phyloP scores from a whole-genome alignment of 2,329 filamentous ascomycete species.

The Aspergillus viridinutans region DNA sequence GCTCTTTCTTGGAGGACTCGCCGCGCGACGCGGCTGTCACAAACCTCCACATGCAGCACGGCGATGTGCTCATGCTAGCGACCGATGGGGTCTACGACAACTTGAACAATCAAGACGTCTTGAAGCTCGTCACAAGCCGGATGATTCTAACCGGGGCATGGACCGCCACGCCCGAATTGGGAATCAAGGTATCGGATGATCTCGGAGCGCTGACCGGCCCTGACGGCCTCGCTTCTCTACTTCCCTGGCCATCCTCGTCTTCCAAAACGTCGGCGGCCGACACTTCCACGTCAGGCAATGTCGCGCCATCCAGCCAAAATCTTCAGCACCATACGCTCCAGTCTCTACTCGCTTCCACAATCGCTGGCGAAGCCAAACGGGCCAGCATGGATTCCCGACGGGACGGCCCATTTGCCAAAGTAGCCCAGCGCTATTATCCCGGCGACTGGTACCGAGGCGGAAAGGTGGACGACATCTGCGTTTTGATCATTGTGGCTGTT shows the following conservation, averaged over 20 bases:
- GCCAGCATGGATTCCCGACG: conserved; percentile 76
- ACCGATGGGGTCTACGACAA: conserved; percentile 98
- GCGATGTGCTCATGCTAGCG: conserved; percentile 88
- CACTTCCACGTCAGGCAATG: conserved; percentile 5
- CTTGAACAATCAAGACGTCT: conserved; percentile 81
- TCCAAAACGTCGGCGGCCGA: neutral
- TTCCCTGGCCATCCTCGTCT: conserved; percentile 9
- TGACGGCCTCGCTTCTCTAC: conserved; percentile 36
- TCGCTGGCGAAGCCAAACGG: conserved; percentile 76
- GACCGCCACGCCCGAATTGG: conserved; percentile 57
- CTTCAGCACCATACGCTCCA: conserved; percentile 57
- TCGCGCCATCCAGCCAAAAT: conserved; percentile 10
- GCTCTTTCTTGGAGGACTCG: conserved; percentile 72
- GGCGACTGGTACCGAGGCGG: conserved; percentile 84
- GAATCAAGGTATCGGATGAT: conserved; percentile 60
- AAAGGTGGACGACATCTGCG: conserved; percentile 94
- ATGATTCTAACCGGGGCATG: conserved; percentile 76
- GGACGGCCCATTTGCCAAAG: conserved; percentile 91
- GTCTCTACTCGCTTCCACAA: conserved; percentile 70
- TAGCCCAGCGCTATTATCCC: conserved; percentile 84
- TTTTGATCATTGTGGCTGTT: conserved; percentile 72
- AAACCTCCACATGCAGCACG: conserved; percentile 73
- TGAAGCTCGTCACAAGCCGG: conserved; percentile 70
- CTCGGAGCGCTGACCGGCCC: conserved; percentile 52
- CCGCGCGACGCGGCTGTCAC: conserved; percentile 80